phyloP scores from a whole-genome alignment of 306 rosid genomes.

The Malus fusca region DNA sequence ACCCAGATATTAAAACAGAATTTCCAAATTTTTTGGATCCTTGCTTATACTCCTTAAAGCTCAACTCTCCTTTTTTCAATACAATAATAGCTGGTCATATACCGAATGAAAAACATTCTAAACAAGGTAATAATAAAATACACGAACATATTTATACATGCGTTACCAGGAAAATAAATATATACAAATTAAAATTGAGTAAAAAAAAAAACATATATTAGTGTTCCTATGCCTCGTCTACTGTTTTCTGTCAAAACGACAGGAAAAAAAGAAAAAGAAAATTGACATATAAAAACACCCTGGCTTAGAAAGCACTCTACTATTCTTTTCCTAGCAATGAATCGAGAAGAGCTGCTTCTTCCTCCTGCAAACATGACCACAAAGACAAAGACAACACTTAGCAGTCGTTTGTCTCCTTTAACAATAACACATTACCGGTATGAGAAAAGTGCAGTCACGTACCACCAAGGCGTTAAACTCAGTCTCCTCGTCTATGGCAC shows the following conservation, averaged over 20 bases:
- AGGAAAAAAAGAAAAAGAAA: not conserved
- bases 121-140: not conserved
- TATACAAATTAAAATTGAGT: not conserved
- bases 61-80: not conserved
- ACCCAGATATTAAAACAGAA: no score
- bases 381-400: not conserved
- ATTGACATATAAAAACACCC: not conserved
- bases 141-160: not conserved
- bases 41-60: not conserved
- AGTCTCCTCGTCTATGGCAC: slow-evolving; percentile 88
- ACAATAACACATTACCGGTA: not conserved
- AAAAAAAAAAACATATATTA: not conserved
- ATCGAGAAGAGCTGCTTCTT: slow-evolving; percentile 82
- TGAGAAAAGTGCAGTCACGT: slow-evolving; percentile 25
- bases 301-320: not conserved
- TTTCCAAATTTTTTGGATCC: no score
- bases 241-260: not conserved
- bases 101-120: not conserved
- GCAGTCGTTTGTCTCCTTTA: not conserved
- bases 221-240: not conserved
- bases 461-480: slow-evolving; percentile 95
- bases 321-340: slow-evolving; percentile 64
- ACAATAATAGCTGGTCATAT: not conserved
- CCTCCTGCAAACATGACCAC: slow-evolving; percentile 51
- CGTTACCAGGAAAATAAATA: not conserved